Percentiles rank a stretch among this genome's conserved stretches.
Evolutionary conservation across 768 basidiomycete genomes (phyloP).

Genomic region (Russula sp.): DNA sequence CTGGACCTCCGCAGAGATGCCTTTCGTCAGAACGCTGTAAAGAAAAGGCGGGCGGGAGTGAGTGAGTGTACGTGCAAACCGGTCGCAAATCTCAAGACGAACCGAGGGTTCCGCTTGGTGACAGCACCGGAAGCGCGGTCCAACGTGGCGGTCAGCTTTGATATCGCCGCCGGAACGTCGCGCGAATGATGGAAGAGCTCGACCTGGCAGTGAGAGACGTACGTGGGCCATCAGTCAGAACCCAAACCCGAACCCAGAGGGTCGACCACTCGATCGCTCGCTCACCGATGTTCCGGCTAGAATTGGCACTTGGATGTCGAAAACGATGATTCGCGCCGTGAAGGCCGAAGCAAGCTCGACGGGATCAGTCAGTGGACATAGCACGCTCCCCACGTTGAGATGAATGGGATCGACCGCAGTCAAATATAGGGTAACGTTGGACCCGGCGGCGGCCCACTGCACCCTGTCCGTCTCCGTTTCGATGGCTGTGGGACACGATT

Average conservation of each 20-base stretch:
- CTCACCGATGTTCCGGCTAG: constrained; percentile 78
- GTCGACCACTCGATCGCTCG: neutral
- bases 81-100: constrained; percentile 21
- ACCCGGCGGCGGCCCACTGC: constrained; percentile 86
- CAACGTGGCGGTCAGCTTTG: constrained; percentile 69
- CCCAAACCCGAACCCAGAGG: too few species aligned
- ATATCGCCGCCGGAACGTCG: constrained; percentile 85
- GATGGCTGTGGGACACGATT: constrained; percentile 50
- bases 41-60: too few species aligned
- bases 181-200: constrained; percentile 94
- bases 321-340: constrained; percentile 84
- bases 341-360: constrained; percentile 77
- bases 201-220: constrained; percentile 37
- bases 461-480: constrained; percentile 72
- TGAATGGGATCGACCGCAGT: constrained; percentile 81
- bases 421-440: constrained; percentile 82
- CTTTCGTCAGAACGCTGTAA: constrained; percentile 71
- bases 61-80: too few species aligned
- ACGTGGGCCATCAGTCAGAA: neutral
- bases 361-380: constrained; percentile 67
- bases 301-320: constrained; percentile 88
- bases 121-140: constrained; percentile 75
- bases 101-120: constrained; percentile 79
- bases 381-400: constrained; percentile 80
- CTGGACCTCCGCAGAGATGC: constrained; percentile 78